Percentiles rank a stretch among this genome's conserved stretches.
Conservation (phyloP, 192 early-diverging fungal genomes). For the Coemansia erecta region DNA sequence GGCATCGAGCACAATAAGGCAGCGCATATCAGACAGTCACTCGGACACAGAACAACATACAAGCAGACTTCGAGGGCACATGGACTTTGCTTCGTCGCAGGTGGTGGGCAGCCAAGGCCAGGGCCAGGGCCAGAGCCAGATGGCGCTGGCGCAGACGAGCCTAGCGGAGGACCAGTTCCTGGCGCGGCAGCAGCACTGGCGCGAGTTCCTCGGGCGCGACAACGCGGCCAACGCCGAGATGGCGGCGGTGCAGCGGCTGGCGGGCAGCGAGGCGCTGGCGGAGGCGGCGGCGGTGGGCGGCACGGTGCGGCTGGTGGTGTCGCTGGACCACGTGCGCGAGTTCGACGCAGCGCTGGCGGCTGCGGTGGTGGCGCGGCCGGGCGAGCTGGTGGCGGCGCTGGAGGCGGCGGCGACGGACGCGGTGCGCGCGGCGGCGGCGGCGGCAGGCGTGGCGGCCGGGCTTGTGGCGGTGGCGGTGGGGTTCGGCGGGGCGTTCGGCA, state of each 20-base stretch:
- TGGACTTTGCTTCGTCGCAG: conserved; percentile 22
- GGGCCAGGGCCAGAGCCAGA: conserved; percentile 16
- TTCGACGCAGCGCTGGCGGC: conserved; percentile 61
- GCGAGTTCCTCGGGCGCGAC: conserved; percentile 52
- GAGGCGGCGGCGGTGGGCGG: conserved; percentile 1
- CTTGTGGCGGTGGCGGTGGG: conserved; percentile 64
- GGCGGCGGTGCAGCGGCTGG: conserved; percentile 25
- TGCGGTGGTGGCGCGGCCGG: conserved; percentile 70
- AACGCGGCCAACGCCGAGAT: conserved; percentile 51
- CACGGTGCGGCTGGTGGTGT: conserved; percentile 60
- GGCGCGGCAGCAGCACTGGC: conserved; percentile 46
- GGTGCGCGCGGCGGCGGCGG: conserved; percentile 73
- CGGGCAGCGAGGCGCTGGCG: not conserved
- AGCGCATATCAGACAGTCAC: not conserved
- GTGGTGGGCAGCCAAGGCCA: conserved; percentile 12
- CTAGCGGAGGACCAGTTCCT: conserved; percentile 45
- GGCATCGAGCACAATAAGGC: no score
- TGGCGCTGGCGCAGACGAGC: conserved; percentile 34
- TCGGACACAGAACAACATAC: not conserved
- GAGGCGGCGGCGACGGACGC: conserved; percentile 40
- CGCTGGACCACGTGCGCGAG: conserved; percentile 66
- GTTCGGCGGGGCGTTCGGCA: conserved; percentile 90
- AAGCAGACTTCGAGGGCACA: not conserved
- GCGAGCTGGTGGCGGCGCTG: conserved; percentile 77
- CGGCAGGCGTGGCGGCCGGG: conserved; percentile 21